These are phyloP conservation scores for Sambucus nigra DNA, from an alignment of 129 eudicot species.

Conservation along the genomic window DNA sequence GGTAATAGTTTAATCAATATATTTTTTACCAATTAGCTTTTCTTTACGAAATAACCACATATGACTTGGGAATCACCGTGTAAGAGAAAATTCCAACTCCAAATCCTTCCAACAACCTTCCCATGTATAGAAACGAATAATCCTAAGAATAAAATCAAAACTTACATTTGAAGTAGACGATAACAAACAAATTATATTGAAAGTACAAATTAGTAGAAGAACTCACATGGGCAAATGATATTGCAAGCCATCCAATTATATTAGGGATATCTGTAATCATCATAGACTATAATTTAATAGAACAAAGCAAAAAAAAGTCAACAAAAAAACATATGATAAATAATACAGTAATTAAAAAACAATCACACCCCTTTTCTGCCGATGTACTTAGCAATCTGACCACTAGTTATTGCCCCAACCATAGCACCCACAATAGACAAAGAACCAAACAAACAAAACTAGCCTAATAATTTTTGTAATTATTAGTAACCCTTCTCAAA, in stretches of 20 bases:
- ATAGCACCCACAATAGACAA: conserved; percentile 93
- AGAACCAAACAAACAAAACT: conserved; percentile 89
- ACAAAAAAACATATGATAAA: not conserved
- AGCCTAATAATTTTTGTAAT: conserved; percentile 16
- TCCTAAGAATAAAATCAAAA: conserved; percentile 30
- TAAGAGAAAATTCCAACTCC: conserved; percentile 92
- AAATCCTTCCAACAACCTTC: conserved; percentile 86
- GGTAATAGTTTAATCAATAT: not conserved
- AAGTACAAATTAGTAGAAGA: not conserved
- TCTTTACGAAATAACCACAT: conserved; percentile 5
- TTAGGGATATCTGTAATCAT: conserved; percentile 98
- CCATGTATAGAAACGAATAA: conserved; percentile 82
- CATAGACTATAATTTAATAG: conserved; percentile 49
- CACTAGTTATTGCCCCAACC: conserved; percentile 96
- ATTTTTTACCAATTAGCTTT: conserved; percentile 3
- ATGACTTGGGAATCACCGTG: conserved; percentile 31
- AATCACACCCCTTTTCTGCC: conserved; percentile 78
- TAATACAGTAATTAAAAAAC: not conserved
- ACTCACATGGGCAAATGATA: conserved; percentile 83
- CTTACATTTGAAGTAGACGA: not conserved
- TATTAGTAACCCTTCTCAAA: conserved; percentile 8
- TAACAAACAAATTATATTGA: not conserved
- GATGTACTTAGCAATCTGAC: conserved; percentile 84
- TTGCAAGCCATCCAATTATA: conserved; percentile 86
- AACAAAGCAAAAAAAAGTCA: conserved; percentile 1